Evolutionary conservation across 108 stramenopile species (phyloP), one percentile per base, ranked within the genome.

Genomic region (Parietichytrium sp.): DNA sequence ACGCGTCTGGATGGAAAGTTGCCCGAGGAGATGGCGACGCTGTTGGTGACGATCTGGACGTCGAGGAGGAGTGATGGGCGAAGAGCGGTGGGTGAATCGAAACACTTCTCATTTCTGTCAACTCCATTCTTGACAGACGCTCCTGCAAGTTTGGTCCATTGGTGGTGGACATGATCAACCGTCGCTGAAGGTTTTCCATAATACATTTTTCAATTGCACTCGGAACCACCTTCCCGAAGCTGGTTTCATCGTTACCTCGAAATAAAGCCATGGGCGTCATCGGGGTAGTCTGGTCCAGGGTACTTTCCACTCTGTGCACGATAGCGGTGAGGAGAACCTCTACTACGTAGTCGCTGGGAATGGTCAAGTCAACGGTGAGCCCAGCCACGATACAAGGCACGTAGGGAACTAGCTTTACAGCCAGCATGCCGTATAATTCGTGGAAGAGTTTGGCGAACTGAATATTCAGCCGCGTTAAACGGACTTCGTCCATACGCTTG

Each of bases 381-480:
- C 61, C 61, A 27, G 38, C 13, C 42, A 72, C 61, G 38, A 45
- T 42, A 2, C 61, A 25, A 33, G 61, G 61, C 1, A 72, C 61
- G 38, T 45, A 45, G 33, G 61, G 38, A 33, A 72, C 45, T 23
- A 72, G 15, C 20, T 72, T 72, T 10, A 72, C 8, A 10, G 61
- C 61, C 10, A 95, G 88, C 78, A 91, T 94, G 7, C 90, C 85
- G 79, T 92, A 90, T 27, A 95, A 81, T 29, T 93, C 93, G 85
- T 93, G 93, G 83, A 95, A 95, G 0, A 94, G 85, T 20, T 86
- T 87, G 2, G 91, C 89, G 49, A 95, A 93, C 47, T 93, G 86
- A 29, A 89, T 86, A 83, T 95, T 95, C 38, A 88, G 92, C 48
- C 94, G 79, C 27, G 93, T 93, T 49, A 90, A 91, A 18, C 94